These are phyloP conservation scores for Aspergillus piperis DNA, from an alignment of 2,329 filamentous ascomycete species.

Conservation along the genomic window DNA sequence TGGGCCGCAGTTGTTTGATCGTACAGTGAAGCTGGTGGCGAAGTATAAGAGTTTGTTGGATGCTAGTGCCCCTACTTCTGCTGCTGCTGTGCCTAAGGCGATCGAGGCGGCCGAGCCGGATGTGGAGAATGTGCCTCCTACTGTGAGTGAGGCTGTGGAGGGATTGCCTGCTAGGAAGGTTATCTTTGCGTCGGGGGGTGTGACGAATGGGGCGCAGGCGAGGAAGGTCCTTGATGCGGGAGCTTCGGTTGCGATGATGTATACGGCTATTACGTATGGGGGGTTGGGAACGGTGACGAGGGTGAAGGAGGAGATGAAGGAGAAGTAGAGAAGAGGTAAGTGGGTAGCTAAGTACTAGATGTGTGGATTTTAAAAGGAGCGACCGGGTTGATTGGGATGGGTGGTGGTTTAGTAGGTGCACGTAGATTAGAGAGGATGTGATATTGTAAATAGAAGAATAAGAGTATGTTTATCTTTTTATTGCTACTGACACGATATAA, in stretches of 20 bases:
- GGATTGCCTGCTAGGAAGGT: slow-evolving; percentile 59
- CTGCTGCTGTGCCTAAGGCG: slow-evolving; percentile 13
- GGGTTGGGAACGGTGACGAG: slow-evolving; percentile 62
- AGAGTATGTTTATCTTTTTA: background rate
- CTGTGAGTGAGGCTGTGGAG: slow-evolving; percentile 17
- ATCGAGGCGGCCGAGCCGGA: slow-evolving; percentile 24
- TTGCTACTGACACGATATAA: background rate
- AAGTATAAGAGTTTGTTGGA: slow-evolving; percentile 74
- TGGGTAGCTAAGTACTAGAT: no score
- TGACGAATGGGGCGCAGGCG: slow-evolving; percentile 84
- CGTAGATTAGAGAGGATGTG: background rate
- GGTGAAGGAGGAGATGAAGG: slow-evolving; percentile 51
- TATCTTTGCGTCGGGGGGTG: slow-evolving; percentile 91
- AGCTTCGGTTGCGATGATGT: slow-evolving; percentile 87
- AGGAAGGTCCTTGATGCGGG: slow-evolving; percentile 81
- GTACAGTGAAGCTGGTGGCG: slow-evolving; percentile 75
- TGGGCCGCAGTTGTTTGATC: slow-evolving; percentile 82
- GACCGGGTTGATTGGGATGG: background rate
- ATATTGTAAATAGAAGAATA: background rate
- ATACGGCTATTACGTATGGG: slow-evolving; percentile 72
- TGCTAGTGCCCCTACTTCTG: slow-evolving; percentile 37
- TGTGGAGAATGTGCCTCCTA: slow-evolving; percentile 22
- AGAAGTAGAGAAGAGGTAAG: slow-evolving; percentile 22
- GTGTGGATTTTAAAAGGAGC: background rate
- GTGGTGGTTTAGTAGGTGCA: background rate